phyloP scores from a whole-genome alignment of 208 protist genomes.

The Novymonas esmeraldas region DNA sequence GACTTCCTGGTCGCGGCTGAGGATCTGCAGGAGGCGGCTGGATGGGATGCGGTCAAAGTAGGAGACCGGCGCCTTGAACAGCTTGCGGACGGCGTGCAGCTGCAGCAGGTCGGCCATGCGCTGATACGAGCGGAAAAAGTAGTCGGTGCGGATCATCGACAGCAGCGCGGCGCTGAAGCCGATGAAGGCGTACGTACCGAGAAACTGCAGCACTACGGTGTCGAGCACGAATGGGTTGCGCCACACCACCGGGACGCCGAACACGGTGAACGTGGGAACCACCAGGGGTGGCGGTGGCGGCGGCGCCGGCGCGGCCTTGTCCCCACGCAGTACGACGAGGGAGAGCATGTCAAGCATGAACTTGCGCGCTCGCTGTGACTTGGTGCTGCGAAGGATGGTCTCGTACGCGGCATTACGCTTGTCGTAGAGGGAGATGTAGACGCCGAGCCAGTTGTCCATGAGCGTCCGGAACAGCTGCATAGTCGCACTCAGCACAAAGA shows the following conservation, averaged over 20 bases:
- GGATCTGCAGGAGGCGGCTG: constrained; percentile 55
- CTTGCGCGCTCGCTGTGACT: constrained; percentile 38
- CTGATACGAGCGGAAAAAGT: constrained; percentile 66
- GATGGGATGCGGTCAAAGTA: constrained; percentile 75
- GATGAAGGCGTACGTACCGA: constrained; percentile 63
- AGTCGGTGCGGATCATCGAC: constrained; percentile 56
- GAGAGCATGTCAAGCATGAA: constrained; percentile 35
- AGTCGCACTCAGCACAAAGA: constrained; percentile 44
- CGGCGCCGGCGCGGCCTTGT: constrained; percentile 22
- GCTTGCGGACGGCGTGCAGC: constrained; percentile 48
- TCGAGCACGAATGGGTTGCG: constrained; percentile 45
- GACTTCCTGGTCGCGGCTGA: constrained; percentile 74
- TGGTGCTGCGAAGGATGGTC: constrained; percentile 41
- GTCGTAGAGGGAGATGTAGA: constrained; percentile 67
- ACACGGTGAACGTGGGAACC: constrained; percentile 8
- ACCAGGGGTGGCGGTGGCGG: constrained; percentile 23
- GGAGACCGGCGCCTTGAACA: constrained; percentile 74
- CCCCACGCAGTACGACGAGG: constrained; percentile 25
- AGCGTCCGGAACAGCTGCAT: constrained; percentile 61
- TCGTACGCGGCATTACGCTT: constrained; percentile 42
- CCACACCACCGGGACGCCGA: constrained; percentile 22
- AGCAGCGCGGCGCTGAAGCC: constrained; percentile 49
- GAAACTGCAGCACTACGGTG: constrained; percentile 49
- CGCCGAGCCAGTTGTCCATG: constrained; percentile 79
- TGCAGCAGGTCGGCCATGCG: constrained; percentile 60